phyloP scores from a whole-genome alignment of 257 asterid species.

The Capsicum chinense region DNA sequence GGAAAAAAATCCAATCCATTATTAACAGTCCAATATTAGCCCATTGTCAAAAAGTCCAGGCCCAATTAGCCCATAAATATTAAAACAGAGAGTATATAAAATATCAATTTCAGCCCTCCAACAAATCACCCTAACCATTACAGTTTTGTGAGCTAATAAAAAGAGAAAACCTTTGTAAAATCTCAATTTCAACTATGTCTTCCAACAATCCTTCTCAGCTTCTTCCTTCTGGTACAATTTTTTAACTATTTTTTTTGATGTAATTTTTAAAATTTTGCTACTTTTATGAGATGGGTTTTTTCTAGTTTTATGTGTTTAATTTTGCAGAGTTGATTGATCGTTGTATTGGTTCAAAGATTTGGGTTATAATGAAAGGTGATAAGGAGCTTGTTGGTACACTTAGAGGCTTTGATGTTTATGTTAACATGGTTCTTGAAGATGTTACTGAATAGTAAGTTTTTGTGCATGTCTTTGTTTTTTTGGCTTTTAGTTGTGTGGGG shows the following conservation, averaged over 20 bases:
- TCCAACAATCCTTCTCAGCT: conserved; percentile 85
- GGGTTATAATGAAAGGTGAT: conserved; percentile 96
- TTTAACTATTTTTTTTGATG: not conserved
- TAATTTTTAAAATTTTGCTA: not conserved
- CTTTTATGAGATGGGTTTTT: not conserved
- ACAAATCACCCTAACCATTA: not conserved
- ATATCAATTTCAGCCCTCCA: not conserved
- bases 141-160: not conserved
- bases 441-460: conserved; percentile 77
- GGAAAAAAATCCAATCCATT: not conserved
- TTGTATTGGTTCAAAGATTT: conserved; percentile 83
- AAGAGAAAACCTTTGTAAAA: conserved; percentile 10
- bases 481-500: not conserved
- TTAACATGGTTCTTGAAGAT: conserved; percentile 88
- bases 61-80: not conserved
- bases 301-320: conserved; percentile 1
- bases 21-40: not conserved
- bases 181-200: conserved; percentile 39
- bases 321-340: conserved; percentile 78
- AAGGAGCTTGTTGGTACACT: conserved; percentile 88
- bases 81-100: not conserved
- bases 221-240: conserved; percentile 65
- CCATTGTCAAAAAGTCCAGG: conserved; percentile 9
- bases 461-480: not conserved
- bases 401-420: conserved; percentile 83